Percentiles rank a stretch among this genome's conserved stretches.
Evolutionary conservation across 768 basidiomycete species (phyloP).

Genomic region (Leccinum subgranulosum): DNA sequence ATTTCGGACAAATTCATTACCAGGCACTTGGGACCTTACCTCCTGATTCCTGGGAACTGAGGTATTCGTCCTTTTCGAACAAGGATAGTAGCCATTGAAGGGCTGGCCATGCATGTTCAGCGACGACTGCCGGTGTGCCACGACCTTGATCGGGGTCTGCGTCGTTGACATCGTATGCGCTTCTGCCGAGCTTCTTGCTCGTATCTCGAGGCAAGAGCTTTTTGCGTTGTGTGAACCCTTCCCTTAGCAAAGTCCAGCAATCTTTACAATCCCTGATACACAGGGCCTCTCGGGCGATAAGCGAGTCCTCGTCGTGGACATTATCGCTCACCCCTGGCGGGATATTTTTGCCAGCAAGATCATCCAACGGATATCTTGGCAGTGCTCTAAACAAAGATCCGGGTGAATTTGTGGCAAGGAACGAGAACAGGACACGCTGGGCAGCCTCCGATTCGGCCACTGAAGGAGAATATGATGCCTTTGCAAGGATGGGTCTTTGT

Average conservation of each 20-base stretch:
- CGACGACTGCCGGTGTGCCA: slow-evolving; percentile 39
- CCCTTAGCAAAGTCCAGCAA: slow-evolving; percentile 60
- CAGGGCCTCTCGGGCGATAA: slow-evolving; percentile 51
- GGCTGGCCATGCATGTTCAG: slow-evolving; percentile 64
- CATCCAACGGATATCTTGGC: slow-evolving; percentile 42
- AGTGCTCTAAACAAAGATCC: slow-evolving; percentile 50
- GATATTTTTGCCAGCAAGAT: slow-evolving; percentile 1
- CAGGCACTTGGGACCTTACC: slow-evolving; percentile 8
- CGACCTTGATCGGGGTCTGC: slow-evolving; percentile 20
- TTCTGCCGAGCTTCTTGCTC: slow-evolving; percentile 34
- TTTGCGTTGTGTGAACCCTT: slow-evolving; percentile 47
- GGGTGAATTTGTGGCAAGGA: slow-evolving; percentile 55
- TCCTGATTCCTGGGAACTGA: slow-evolving; percentile 32
- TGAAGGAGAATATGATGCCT: slow-evolving; percentile 42
- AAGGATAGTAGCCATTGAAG: slow-evolving; percentile 66
- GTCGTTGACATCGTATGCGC: slow-evolving; percentile 24
- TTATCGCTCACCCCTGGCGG: slow-evolving; percentile 13
- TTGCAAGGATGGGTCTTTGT: slow-evolving; percentile 38
- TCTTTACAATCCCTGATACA: slow-evolving; percentile 52
- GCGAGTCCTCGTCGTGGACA: slow-evolving; percentile 49
- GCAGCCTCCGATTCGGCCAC: slow-evolving; percentile 48
- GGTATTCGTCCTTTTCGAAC: slow-evolving; percentile 64
- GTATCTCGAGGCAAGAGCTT: slow-evolving; percentile 13
- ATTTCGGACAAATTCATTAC: slow-evolving; percentile 2
- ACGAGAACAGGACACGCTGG: slow-evolving; percentile 51